phyloP scores from a whole-genome alignment of 805 yeast species.

The Diddensiella transvaalensis region DNA sequence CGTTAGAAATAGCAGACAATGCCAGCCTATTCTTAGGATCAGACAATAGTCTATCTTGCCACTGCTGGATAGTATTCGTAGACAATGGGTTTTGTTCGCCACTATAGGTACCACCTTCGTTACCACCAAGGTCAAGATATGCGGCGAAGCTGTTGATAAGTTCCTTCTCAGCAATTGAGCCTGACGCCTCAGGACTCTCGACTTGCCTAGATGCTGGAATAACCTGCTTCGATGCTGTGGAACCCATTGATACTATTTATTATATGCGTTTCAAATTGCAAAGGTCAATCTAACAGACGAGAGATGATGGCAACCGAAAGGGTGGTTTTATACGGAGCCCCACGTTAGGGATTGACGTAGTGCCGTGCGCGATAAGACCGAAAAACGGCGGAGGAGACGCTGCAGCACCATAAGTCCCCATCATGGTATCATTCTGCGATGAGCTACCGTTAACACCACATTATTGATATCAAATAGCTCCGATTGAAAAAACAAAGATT shows the following conservation, averaged over 20 bases:
- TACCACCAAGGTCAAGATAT: not conserved
- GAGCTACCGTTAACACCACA: too few species aligned
- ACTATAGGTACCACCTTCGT: not conserved
- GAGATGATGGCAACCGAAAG: too few species aligned
- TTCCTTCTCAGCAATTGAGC: conserved; percentile 6
- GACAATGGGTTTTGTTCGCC: not conserved
- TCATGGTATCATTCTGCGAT: too few species aligned
- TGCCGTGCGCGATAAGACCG: too few species aligned
- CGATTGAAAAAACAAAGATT: too few species aligned
- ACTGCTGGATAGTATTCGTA: conserved; percentile 34
- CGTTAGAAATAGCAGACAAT: conserved; percentile 49
- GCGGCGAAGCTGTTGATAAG: not conserved
- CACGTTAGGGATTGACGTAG: too few species aligned
- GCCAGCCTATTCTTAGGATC: conserved; percentile 53
- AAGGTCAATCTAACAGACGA: too few species aligned
- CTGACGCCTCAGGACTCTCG: not conserved
- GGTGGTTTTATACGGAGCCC: too few species aligned
- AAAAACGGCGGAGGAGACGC: too few species aligned
- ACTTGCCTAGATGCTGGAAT: not conserved
- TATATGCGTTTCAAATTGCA: too few species aligned
- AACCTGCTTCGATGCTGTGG: conserved; percentile 3
- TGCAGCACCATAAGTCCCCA: too few species aligned
- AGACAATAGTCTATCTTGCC: conserved; percentile 45
- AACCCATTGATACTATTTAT: conserved; percentile 11
- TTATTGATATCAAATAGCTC: too few species aligned